phyloP scores from a whole-genome alignment of 495 filamentous ascomycete species.

The Elasticomyces elasticus region DNA sequence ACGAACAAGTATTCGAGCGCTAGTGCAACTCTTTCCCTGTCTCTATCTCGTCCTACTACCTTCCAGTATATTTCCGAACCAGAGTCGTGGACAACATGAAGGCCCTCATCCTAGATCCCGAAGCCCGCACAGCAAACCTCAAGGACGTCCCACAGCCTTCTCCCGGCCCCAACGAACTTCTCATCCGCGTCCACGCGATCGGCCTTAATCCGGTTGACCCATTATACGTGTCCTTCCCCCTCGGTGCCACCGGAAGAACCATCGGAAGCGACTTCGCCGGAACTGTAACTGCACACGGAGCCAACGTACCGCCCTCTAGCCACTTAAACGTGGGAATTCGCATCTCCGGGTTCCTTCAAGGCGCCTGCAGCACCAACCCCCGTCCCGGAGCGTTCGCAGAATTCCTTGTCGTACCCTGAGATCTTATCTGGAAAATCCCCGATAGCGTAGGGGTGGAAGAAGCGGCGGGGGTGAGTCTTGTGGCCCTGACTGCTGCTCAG shows the following conservation, averaged over 20 bases:
- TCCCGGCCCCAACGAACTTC: constrained; percentile 16
- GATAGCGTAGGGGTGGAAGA: constrained; percentile 24
- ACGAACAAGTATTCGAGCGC: no score
- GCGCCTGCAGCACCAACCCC: constrained; percentile 32
- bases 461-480: constrained; percentile 30
- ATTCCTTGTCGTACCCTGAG: constrained; percentile 26
- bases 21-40: no score
- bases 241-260: constrained; percentile 27
- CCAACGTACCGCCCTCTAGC: constrained; percentile 3
- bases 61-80: no score
- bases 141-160: constrained; percentile 22
- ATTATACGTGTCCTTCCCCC: constrained; percentile 28
- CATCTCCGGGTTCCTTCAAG: constrained; percentile 29
- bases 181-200: constrained; percentile 21
- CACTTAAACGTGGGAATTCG: constrained; percentile 20
- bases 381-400: constrained; percentile 37
- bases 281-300: constrained; percentile 25
- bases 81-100: no score
- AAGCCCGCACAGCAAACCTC: constrained; percentile 24
- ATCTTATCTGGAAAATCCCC: constrained; percentile 34
- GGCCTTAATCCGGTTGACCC: constrained; percentile 32
- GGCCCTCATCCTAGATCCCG: constrained; percentile 29
- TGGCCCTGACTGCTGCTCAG: constrained; percentile 30
- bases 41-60: no score
- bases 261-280: constrained; percentile 42